Conservation (phyloP, 2,329 filamentous ascomycete species). For the Alternaria incomplexa region DNA sequence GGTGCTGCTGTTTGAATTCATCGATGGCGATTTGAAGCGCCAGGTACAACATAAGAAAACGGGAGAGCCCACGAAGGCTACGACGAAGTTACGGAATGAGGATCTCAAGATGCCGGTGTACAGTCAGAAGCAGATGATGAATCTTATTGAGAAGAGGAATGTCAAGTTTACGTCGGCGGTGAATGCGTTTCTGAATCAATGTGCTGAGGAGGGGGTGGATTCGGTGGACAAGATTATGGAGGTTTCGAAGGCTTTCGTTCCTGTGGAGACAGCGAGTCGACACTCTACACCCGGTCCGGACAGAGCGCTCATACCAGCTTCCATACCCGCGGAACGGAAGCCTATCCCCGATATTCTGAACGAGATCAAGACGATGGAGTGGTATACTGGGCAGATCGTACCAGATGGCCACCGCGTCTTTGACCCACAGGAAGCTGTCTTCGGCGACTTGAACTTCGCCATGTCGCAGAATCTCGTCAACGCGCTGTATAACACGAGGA, state of each 20-base stretch:
- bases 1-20: slow-evolving; percentile 87
- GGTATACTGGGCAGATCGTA: slow-evolving; percentile 93
- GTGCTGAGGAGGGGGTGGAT: slow-evolving; percentile 68
- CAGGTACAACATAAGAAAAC: slow-evolving; percentile 76
- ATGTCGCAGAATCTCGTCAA: slow-evolving; percentile 94
- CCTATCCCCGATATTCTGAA: slow-evolving; percentile 82
- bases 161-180: slow-evolving; percentile 79
- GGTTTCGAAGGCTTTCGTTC: slow-evolving; percentile 67
- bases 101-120: slow-evolving; percentile 90
- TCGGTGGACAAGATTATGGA: slow-evolving; percentile 69
- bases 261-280: slow-evolving; percentile 60
- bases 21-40: slow-evolving; percentile 88
- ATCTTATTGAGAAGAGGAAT: slow-evolving; percentile 88
- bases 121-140: slow-evolving; percentile 90
- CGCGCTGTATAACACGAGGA: slow-evolving; percentile 88
- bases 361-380: slow-evolving; percentile 80
- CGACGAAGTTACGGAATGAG: slow-evolving; percentile 73
- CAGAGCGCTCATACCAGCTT: slow-evolving; percentile 63
- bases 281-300: slow-evolving; percentile 51
- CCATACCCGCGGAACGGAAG: slow-evolving; percentile 81
- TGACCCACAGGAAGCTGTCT: slow-evolving; percentile 80
- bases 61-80: slow-evolving; percentile 72
- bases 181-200: slow-evolving; percentile 77
- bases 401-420: slow-evolving; percentile 92
- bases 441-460: slow-evolving; percentile 82